These are phyloP conservation scores for Apiospora hydei DNA, from an alignment of 2,329 filamentous ascomycete genomes.

Conservation along the genomic window DNA sequence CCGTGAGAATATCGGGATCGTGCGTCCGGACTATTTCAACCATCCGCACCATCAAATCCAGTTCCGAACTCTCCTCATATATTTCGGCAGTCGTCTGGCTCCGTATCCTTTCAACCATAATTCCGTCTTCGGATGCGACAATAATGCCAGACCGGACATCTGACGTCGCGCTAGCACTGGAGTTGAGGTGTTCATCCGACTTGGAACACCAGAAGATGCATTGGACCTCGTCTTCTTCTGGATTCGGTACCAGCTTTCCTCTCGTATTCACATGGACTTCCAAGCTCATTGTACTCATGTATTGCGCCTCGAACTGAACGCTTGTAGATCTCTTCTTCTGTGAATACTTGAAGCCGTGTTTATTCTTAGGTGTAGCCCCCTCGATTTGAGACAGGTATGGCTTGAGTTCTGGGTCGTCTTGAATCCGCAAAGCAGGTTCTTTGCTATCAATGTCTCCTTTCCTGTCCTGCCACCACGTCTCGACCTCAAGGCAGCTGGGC, in stretches of 20 bases:
- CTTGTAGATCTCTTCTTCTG: slow-evolving; percentile 78
- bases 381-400: slow-evolving; percentile 82
- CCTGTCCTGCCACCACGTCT: slow-evolving; percentile 67
- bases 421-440: slow-evolving; percentile 33
- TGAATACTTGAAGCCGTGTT: slow-evolving; percentile 84
- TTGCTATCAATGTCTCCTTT: slow-evolving; percentile 32
- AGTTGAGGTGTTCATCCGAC: slow-evolving; percentile 70
- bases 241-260: slow-evolving; percentile 82
- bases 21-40: slow-evolving; percentile 83
- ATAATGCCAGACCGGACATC: slow-evolving; percentile 74
- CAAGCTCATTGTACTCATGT: slow-evolving; percentile 96
- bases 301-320: slow-evolving; percentile 83
- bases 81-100: slow-evolving; percentile 70
- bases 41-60: slow-evolving; percentile 85
- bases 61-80: slow-evolving; percentile 77
- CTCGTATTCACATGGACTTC: slow-evolving; percentile 92
- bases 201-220: slow-evolving; percentile 92
- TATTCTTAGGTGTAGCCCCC: slow-evolving; percentile 82
- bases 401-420: slow-evolving; percentile 34
- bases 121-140: slow-evolving; percentile 69
- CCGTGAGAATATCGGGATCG: slow-evolving; percentile 92
- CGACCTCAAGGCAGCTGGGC: slow-evolving; percentile 74
- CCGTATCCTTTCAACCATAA: slow-evolving; percentile 66
- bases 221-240: slow-evolving; percentile 86
- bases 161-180: slow-evolving; percentile 51